phyloP scores from a whole-genome alignment of 495 filamentous ascomycete genomes.

The Aspergillus coremiiformis region DNA sequence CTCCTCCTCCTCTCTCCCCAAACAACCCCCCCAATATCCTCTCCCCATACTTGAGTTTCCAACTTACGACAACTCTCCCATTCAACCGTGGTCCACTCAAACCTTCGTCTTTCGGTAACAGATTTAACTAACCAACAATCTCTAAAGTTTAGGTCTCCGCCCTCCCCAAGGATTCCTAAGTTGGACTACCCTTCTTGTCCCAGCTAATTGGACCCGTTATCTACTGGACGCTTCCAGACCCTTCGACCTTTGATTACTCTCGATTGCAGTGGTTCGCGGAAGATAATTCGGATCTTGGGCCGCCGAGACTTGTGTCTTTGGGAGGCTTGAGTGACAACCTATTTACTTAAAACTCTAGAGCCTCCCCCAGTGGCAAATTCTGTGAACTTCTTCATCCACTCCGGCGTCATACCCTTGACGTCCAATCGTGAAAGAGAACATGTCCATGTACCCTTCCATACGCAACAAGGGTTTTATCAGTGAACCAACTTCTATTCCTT shows the following conservation, averaged over 20 bases:
- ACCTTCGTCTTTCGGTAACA: slow-evolving; percentile 1
- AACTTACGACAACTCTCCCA: neutral
- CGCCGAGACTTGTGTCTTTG: slow-evolving; percentile 13
- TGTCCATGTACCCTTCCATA: slow-evolving; percentile 39
- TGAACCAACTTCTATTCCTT: slow-evolving; percentile 25
- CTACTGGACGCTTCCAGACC: slow-evolving; percentile 32
- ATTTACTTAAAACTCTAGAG: slow-evolving; percentile 25
- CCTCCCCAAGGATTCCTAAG: slow-evolving; percentile 1
- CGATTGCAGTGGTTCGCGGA: slow-evolving; percentile 7
- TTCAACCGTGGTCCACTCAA: neutral
- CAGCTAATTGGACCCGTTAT: neutral
- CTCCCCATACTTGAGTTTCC: neutral
- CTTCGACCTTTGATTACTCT: slow-evolving; percentile 14
- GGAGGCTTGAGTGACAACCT: slow-evolving; percentile 19
- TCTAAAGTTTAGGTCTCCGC: neutral
- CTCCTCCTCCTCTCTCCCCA: neutral
- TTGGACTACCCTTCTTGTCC: neutral
- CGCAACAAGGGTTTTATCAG: slow-evolving; percentile 47
- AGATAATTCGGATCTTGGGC: slow-evolving; percentile 24
- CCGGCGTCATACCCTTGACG: slow-evolving; percentile 25
- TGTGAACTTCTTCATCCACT: slow-evolving; percentile 8
- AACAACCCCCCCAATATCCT: neutral
- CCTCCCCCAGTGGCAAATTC: slow-evolving; percentile 30
- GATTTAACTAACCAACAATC: slow-evolving; percentile 14
- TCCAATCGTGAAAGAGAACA: slow-evolving; percentile 21